phyloP scores from a whole-genome alignment of 345 rosid genomes.

The Clarkia xantiana region DNA sequence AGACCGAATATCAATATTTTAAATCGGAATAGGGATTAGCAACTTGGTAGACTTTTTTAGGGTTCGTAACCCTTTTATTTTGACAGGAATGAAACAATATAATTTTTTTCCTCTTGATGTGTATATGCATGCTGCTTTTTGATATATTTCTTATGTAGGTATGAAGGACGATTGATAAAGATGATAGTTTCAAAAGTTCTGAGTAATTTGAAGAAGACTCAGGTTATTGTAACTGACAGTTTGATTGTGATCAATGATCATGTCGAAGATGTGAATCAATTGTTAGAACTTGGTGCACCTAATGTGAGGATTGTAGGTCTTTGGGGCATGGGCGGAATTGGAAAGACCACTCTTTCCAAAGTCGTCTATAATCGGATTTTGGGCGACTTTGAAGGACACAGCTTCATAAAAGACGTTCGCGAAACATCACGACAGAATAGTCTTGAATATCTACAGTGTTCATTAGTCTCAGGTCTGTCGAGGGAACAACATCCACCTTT shows the following conservation, averaged over 20 bases:
- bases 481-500: not conserved
- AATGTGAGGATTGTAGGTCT: not conserved
- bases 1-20: too few relatives aligned
- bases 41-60: too few relatives aligned
- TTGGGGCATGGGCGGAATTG: not conserved
- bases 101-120: too few relatives aligned
- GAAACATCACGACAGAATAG: not conserved
- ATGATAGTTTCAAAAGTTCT: too few relatives aligned
- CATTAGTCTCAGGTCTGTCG: not conserved
- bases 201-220: not conserved
- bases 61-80: too few relatives aligned
- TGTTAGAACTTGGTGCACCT: not conserved
- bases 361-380: not conserved
- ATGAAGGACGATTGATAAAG: too few relatives aligned
- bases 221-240: not conserved
- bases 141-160: too few relatives aligned
- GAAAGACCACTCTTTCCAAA: conserved; percentile 2
- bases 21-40: too few relatives aligned
- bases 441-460: not conserved
- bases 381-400: not conserved
- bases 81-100: too few relatives aligned
- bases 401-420: not conserved
- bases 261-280: not conserved
- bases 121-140: too few relatives aligned
- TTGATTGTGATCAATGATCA: not conserved